A percentile compares a stretch with the other conserved stretches of the same genome.
phyloP scores from a whole-genome alignment of 2,329 filamentous ascomycete genomes.

The Hysterium pulicare region DNA sequence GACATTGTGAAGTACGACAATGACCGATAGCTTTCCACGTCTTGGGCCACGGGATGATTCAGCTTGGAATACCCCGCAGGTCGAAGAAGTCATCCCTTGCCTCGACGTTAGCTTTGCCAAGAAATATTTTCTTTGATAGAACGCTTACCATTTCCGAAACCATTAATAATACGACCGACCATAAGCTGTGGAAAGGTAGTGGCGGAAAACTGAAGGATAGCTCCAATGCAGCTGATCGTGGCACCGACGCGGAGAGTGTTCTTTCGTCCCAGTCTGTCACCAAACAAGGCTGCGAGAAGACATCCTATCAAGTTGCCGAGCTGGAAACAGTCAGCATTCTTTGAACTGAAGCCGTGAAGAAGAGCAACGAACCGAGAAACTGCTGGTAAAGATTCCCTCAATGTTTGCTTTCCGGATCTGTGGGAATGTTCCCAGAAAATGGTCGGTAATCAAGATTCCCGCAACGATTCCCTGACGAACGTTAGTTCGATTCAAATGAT shows the following conservation, averaged over 20 bases:
- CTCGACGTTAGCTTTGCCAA: too few species aligned
- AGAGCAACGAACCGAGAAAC: too few species aligned
- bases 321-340: too few species aligned
- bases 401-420: constrained; percentile 17
- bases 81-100: constrained; percentile 13
- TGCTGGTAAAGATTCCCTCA: constrained; percentile 21
- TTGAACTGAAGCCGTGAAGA: too few species aligned
- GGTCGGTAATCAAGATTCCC: constrained; percentile 15
- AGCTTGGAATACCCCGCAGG: constrained; percentile 13
- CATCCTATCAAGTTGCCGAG: constrained; percentile 17
- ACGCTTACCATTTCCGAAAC: constrained; percentile 12
- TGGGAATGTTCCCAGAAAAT: constrained; percentile 19
- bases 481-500: background rate
- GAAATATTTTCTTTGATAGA: background rate
- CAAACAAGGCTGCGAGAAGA: constrained; percentile 14
- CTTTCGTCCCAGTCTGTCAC: constrained; percentile 17
- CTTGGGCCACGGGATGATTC: constrained; percentile 12
- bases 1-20: constrained; percentile 15
- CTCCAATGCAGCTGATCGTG: constrained; percentile 12
- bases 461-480: constrained; percentile 9
- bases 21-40: constrained; percentile 14
- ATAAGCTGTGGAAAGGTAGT: constrained; percentile 10
- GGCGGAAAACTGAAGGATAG: constrained; percentile 16
- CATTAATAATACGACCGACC: constrained; percentile 12
- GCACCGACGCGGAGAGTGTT: constrained; percentile 16